Conservation (phyloP, 2,329 filamentous ascomycete species). For the Neospermospora avenae region DNA sequence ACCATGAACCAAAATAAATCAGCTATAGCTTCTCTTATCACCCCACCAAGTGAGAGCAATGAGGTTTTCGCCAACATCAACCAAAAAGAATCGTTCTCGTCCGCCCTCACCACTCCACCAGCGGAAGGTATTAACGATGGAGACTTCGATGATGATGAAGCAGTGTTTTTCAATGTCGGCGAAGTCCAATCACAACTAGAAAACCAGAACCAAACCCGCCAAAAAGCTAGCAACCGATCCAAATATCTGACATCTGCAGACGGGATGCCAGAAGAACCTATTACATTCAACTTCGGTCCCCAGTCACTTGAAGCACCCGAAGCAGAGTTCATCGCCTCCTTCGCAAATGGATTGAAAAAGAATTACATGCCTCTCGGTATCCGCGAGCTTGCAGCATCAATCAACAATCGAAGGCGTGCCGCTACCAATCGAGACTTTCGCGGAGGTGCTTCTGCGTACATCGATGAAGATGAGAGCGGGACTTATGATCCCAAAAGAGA, state of each 20-base stretch:
- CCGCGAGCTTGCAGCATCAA: constrained; percentile 13
- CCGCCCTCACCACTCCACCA: not conserved
- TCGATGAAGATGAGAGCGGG: constrained; percentile 32
- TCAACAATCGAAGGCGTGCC: constrained; percentile 17
- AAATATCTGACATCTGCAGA: not conserved
- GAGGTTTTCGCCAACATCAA: not conserved
- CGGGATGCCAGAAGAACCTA: not conserved
- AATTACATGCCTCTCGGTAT: not conserved
- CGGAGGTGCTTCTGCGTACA: constrained; percentile 17
- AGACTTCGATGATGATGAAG: not conserved
- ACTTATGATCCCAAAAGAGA: constrained; percentile 28
- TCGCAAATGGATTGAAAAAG: not conserved
- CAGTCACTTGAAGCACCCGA: not conserved
- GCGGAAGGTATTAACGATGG: not conserved
- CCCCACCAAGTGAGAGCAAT: not conserved
- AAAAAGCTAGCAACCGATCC: not conserved
- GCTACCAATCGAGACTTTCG: constrained; percentile 14
- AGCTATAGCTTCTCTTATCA: not conserved
- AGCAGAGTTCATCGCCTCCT: not conserved
- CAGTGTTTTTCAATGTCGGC: not conserved
- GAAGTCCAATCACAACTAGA: not conserved
- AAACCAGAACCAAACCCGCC: not conserved
- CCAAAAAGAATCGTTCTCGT: not conserved
- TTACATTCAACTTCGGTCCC: constrained; percentile 2
- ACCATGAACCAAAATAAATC: not conserved